Conservation (phyloP, 805 yeast genomes). For the Nakazawaea sp. region DNA sequence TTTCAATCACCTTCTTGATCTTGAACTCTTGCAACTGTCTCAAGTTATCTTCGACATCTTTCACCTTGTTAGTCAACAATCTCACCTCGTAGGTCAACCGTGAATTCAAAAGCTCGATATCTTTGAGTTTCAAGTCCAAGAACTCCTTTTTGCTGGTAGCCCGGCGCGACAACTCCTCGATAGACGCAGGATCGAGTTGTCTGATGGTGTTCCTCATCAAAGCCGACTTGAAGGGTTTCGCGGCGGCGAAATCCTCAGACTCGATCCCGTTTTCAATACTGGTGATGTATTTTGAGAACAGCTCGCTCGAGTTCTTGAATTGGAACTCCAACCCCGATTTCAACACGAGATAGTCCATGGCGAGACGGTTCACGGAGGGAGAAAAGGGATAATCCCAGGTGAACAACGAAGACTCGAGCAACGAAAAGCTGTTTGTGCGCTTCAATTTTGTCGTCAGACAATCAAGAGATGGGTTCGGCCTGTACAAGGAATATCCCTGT, state of each 20-base stretch:
- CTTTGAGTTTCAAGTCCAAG: conserved; percentile 33
- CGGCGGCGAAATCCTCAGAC: conserved; percentile 15
- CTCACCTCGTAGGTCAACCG: conserved; percentile 61
- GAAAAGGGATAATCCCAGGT: conserved; percentile 14
- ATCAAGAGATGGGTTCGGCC: conserved; percentile 4
- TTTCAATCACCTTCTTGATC: conserved; percentile 35
- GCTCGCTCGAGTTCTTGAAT: conserved; percentile 15
- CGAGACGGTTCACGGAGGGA: conserved; percentile 19
- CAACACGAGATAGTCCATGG: conserved; percentile 18
- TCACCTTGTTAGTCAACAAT: conserved; percentile 49
- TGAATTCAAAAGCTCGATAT: conserved; percentile 50
- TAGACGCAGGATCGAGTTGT: conserved; percentile 14
- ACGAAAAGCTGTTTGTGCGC: conserved; percentile 31
- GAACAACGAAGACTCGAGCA: conserved; percentile 19
- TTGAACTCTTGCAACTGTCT: conserved; percentile 27
- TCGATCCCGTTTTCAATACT: conserved; percentile 16
- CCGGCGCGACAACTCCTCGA: conserved; percentile 18
- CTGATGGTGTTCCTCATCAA: conserved; percentile 1
- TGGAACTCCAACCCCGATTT: conserved; percentile 15
- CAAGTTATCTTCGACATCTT: conserved; percentile 58
- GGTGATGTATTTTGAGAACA: conserved; percentile 13
- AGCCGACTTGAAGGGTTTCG: conserved; percentile 18
- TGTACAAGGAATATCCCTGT: not conserved
- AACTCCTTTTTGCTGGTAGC: conserved; percentile 18
- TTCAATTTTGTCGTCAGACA: too few relatives aligned